Evolutionary conservation across 2,329 filamentous ascomycete species (phyloP).

Genomic region (Cercospora zeina): DNA sequence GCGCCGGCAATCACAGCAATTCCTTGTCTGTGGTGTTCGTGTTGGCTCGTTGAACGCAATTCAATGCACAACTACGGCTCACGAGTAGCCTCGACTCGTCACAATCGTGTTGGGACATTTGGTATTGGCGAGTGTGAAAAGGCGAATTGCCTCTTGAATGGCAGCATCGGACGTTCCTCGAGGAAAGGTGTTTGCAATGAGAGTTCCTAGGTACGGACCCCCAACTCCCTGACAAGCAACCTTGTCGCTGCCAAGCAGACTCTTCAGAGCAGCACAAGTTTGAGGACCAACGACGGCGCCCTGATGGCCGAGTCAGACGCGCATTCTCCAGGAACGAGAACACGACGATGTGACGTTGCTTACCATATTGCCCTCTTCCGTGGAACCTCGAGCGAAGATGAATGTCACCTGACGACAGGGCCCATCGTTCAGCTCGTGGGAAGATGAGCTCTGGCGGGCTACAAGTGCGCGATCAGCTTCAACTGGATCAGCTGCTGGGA

Average conservation of each 20-base stretch:
- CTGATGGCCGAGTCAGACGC: conserved; percentile 11
- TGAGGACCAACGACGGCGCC: conserved; percentile 29
- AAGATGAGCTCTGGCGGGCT: conserved; percentile 1
- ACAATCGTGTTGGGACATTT: conserved; percentile 24
- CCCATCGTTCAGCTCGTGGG: conserved; percentile 28
- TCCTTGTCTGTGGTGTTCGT: conserved; percentile 38
- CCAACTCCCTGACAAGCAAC: conserved; percentile 21
- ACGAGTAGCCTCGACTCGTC: conserved; percentile 23
- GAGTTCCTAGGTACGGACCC: conserved; percentile 14
- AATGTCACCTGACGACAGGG: conserved; percentile 52
- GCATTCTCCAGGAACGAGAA: background rate
- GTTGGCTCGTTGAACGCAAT: background rate
- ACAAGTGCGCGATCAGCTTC: background rate
- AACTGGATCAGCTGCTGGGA: background rate
- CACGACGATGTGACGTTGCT: background rate
- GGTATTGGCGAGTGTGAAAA: conserved; percentile 23
- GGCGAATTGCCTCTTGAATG: conserved; percentile 15
- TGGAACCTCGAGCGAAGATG: conserved; percentile 59
- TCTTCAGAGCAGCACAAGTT: conserved; percentile 30
- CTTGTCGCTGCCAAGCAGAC: conserved; percentile 13
- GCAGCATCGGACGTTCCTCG: conserved; percentile 19
- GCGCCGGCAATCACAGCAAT: conserved; percentile 43
- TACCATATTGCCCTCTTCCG: conserved; percentile 55
- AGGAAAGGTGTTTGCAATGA: conserved; percentile 14
- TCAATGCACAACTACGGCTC: background rate